Evolutionary conservation across 2,329 filamentous ascomycete species (phyloP).

Genomic region (Aspergillus flavus): DNA sequence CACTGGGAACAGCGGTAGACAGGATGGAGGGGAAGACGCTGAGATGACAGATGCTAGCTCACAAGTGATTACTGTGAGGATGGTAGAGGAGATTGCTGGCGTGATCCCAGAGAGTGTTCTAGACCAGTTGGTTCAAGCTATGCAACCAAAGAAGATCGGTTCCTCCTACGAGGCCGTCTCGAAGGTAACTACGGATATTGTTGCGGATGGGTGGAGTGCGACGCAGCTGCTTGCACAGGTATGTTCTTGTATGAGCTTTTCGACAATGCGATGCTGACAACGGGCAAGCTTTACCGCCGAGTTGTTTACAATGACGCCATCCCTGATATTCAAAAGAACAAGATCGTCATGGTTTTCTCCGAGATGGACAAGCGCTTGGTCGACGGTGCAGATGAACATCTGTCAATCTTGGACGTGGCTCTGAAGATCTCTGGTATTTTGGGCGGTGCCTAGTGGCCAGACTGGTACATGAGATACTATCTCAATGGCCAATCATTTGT

Average conservation of each 20-base stretch:
- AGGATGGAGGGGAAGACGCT: slow-evolving; percentile 57
- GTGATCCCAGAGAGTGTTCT: slow-evolving; percentile 82
- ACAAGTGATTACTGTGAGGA: slow-evolving; percentile 69
- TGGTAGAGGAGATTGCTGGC: slow-evolving; percentile 92
- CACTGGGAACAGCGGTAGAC: slow-evolving; percentile 42
- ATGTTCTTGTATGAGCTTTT: slow-evolving; percentile 28
- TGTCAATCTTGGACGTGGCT: slow-evolving; percentile 83
- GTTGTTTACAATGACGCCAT: slow-evolving; percentile 84
- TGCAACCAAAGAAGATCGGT: slow-evolving; percentile 69
- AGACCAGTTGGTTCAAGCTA: slow-evolving; percentile 68
- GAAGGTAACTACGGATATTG: slow-evolving; percentile 81
- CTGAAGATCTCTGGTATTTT: slow-evolving; percentile 79
- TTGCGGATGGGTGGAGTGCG: slow-evolving; percentile 96
- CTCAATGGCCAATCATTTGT: background rate
- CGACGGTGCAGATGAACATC: slow-evolving; percentile 92
- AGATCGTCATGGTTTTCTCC: slow-evolving; percentile 85
- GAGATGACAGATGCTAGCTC: slow-evolving; percentile 61
- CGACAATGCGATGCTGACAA: slow-evolving; percentile 9
- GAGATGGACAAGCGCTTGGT: slow-evolving; percentile 92
- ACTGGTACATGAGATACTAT: background rate
- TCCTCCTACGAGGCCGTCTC: slow-evolving; percentile 74
- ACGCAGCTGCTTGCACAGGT: slow-evolving; percentile 83
- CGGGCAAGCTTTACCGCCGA: slow-evolving; percentile 64
- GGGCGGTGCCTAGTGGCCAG: slow-evolving; percentile 32
- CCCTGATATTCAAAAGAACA: slow-evolving; percentile 83